These are phyloP conservation scores for Pleurotus giganteus DNA, from an alignment of 768 basidiomycete species.

Conservation along the genomic window DNA sequence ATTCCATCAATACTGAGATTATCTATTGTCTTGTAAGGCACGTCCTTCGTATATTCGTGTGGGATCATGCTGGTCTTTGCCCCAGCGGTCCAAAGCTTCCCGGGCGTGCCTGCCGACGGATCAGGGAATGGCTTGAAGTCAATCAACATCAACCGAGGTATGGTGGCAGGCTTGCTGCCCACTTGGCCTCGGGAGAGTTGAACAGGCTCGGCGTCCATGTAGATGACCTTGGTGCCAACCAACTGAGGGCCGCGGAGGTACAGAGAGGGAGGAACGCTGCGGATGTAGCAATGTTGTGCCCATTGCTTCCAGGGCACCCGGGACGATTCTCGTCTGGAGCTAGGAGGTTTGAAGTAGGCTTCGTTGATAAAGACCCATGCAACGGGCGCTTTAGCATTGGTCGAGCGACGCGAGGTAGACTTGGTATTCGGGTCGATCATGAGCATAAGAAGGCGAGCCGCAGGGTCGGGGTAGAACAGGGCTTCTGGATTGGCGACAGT, in stretches of 20 bases:
- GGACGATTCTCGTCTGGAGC: conserved; percentile 40
- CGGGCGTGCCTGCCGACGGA: conserved; percentile 20
- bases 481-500: conserved; percentile 35
- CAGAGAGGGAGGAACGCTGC: conserved; percentile 31
- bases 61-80: conserved; percentile 38
- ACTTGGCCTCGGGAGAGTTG: conserved; percentile 17
- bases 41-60: conserved; percentile 38
- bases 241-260: conserved; percentile 38
- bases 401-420: not conserved
- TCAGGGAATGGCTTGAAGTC: conserved; percentile 46
- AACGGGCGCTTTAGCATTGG: conserved; percentile 23
- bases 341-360: conserved; percentile 42
- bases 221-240: conserved; percentile 46
- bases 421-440: conserved; percentile 28
- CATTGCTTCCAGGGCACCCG: conserved; percentile 55
- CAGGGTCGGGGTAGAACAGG: conserved; percentile 57
- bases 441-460: conserved; percentile 46
- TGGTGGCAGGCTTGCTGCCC: conserved; percentile 17
- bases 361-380: conserved; percentile 56
- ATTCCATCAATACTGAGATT: conserved; percentile 47
- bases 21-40: conserved; percentile 44
- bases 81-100: conserved; percentile 40
- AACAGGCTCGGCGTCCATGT: conserved; percentile 37
- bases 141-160: conserved; percentile 33
- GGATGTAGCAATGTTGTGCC: conserved; percentile 49